These are phyloP conservation scores for Viridothelium virens DNA, from an alignment of 495 filamentous ascomycete genomes.

Conservation along the genomic window DNA sequence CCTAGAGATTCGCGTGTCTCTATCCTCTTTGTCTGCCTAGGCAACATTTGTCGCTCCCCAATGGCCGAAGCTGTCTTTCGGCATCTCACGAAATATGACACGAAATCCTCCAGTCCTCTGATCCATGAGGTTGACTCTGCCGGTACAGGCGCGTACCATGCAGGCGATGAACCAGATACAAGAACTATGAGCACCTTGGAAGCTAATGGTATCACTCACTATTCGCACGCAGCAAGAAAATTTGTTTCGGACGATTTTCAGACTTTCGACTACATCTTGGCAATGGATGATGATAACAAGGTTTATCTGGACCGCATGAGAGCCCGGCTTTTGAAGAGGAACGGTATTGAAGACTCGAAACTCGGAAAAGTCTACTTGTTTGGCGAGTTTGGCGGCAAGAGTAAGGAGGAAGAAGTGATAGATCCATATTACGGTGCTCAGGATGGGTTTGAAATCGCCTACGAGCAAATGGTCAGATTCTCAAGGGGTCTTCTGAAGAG, in stretches of 20 bases:
- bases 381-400: constrained; percentile 65
- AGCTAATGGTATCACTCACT: constrained; percentile 64
- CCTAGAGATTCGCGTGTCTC: constrained; percentile 43
- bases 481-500: constrained; percentile 62
- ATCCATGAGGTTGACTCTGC: constrained; percentile 75
- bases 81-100: constrained; percentile 49
- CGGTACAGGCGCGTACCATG: constrained; percentile 81
- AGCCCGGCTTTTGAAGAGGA: constrained; percentile 45
- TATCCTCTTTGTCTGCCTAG: constrained; percentile 91
- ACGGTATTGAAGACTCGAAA: constrained; percentile 39
- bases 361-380: constrained; percentile 65
- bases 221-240: constrained; percentile 69
- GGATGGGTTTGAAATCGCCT: constrained; percentile 78
- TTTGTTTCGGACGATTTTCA: constrained; percentile 63
- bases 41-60: constrained; percentile 91
- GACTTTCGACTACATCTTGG: constrained; percentile 84
- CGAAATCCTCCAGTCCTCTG: constrained; percentile 45
- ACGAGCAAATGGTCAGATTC: constrained; percentile 73
- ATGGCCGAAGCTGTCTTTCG: constrained; percentile 96
- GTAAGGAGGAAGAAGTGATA: constrained; percentile 60
- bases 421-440: constrained; percentile 89
- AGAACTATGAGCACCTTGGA: constrained; percentile 78
- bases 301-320: constrained; percentile 56
- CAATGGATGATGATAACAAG: constrained; percentile 87
- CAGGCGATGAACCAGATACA: constrained; percentile 62